These are phyloP conservation scores for Jasminum sambac DNA, from an alignment of 257 asterid genomes.

Conservation along the genomic window DNA sequence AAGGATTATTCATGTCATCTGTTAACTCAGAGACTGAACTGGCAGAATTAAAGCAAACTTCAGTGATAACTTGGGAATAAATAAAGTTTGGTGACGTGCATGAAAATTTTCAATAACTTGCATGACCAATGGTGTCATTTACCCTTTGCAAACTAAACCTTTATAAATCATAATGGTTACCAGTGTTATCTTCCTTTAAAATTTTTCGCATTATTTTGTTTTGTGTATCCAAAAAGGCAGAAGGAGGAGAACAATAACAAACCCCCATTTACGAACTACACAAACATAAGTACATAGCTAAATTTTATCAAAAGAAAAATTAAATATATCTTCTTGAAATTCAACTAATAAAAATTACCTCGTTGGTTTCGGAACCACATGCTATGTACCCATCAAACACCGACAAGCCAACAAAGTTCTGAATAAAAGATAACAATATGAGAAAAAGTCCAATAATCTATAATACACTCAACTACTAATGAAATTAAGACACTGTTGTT, in stretches of 20 bases:
- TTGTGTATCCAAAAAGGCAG: neutral
- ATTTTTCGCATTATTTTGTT: neutral
- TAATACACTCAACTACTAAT: neutral
- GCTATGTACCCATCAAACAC: constrained; percentile 54
- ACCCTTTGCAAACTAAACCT: neutral
- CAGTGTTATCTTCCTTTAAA: neutral
- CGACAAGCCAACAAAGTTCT: constrained; percentile 62
- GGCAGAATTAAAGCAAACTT: neutral
- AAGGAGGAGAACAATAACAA: neutral
- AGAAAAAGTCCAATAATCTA: neutral
- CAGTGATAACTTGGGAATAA: neutral
- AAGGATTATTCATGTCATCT: neutral
- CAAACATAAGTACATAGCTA: neutral
- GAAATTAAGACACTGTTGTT: no score
- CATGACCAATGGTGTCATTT: neutral
- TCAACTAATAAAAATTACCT: constrained; percentile 32
- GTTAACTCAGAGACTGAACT: neutral
- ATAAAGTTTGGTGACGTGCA: neutral
- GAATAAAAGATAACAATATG: constrained; percentile 9
- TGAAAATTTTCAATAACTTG: neutral
- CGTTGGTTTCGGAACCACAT: constrained; percentile 65
- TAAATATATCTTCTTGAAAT: neutral
- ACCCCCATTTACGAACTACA: neutral
- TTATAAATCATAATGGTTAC: neutral
- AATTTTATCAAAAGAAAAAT: no score